Percentiles rank a stretch among this genome's conserved stretches.
Conservation (phyloP, 352 stramenopile species). For the Sclerospora graminicola region DNA sequence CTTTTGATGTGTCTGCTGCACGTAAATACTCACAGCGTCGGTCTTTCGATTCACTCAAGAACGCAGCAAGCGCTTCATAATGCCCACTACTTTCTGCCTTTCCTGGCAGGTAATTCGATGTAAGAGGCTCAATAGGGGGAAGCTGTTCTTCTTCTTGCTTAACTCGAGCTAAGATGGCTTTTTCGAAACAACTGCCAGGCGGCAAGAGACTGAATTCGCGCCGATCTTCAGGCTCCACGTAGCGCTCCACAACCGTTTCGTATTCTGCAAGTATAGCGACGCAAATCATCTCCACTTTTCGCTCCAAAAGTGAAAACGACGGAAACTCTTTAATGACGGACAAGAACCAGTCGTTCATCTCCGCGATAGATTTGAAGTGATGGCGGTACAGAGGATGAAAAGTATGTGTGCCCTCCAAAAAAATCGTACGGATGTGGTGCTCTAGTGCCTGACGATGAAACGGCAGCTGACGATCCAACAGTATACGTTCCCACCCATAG, state of each 20-base stretch:
- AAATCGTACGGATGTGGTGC: conserved; percentile 59
- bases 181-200: conserved; percentile 49
- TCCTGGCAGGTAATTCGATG: neutral
- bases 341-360: conserved; percentile 48
- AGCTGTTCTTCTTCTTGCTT: conserved; percentile 28
- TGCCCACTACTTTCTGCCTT: conserved; percentile 2
- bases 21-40: conserved; percentile 39
- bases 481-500: conserved; percentile 54
- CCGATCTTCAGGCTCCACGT: conserved; percentile 43
- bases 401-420: conserved; percentile 48
- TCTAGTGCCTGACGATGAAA: conserved; percentile 63
- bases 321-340: conserved; percentile 64
- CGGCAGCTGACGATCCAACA: conserved; percentile 60
- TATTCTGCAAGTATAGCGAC: conserved; percentile 17
- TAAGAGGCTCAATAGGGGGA: conserved; percentile 12
- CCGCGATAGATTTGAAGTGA: conserved; percentile 34
- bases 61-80: conserved; percentile 13
- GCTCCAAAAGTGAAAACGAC: conserved; percentile 59
- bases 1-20: conserved; percentile 17
- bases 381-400: conserved; percentile 55
- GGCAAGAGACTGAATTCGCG: conserved; percentile 53
- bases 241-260: conserved; percentile 16
- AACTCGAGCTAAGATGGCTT: conserved; percentile 27
- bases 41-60: conserved; percentile 25
- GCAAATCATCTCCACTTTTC: conserved; percentile 62